These are phyloP conservation scores for Aspergillus cristatus DNA, from an alignment of 495 filamentous ascomycete genomes.

Conservation along the genomic window DNA sequence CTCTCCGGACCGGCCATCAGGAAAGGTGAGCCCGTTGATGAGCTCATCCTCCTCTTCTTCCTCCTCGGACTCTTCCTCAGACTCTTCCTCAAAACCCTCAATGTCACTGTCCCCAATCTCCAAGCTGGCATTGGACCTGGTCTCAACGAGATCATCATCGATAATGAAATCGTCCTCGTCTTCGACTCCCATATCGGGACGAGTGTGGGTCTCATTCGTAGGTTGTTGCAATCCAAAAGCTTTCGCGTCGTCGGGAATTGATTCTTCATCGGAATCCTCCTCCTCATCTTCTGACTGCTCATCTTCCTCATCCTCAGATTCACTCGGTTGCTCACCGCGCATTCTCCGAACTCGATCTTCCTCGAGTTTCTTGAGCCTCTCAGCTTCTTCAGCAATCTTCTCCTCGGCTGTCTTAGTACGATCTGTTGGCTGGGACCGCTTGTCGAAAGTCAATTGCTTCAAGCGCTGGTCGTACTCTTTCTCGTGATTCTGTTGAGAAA, in stretches of 20 bases:
- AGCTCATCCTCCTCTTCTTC: slow-evolving; percentile 40
- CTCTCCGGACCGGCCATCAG: slow-evolving; percentile 11
- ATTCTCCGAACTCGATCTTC: slow-evolving; percentile 51
- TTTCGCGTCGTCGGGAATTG: slow-evolving; percentile 42
- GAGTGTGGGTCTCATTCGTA: slow-evolving; percentile 18
- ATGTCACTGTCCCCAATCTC: slow-evolving; percentile 40
- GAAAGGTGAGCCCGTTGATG: slow-evolving; percentile 31
- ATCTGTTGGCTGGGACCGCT: slow-evolving; percentile 72
- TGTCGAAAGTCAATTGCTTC: slow-evolving; percentile 71
- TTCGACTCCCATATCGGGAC: slow-evolving; percentile 49
- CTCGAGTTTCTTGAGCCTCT: slow-evolving; percentile 68
- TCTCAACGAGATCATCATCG: slow-evolving; percentile 71
- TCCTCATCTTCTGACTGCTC: slow-evolving; percentile 37
- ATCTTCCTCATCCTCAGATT: slow-evolving; percentile 36
- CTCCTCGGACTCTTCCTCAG: slow-evolving; percentile 31
- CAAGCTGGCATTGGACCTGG: slow-evolving; percentile 43
- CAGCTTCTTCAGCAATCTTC: slow-evolving; percentile 62
- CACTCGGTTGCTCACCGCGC: slow-evolving; percentile 32
- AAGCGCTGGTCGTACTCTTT: slow-evolving; percentile 79
- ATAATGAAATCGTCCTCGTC: slow-evolving; percentile 91
- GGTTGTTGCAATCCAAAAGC: slow-evolving; percentile 44
- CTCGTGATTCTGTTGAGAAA: slow-evolving; percentile 54
- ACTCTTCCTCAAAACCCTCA: slow-evolving; percentile 39
- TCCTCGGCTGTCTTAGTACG: slow-evolving; percentile 90
- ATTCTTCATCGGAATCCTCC: slow-evolving; percentile 24